A percentile compares a stretch with the other conserved stretches of the same genome.
Evolutionary conservation across 2,329 filamentous ascomycete species (phyloP).

Genomic region (Amesomyces nigricolor): DNA sequence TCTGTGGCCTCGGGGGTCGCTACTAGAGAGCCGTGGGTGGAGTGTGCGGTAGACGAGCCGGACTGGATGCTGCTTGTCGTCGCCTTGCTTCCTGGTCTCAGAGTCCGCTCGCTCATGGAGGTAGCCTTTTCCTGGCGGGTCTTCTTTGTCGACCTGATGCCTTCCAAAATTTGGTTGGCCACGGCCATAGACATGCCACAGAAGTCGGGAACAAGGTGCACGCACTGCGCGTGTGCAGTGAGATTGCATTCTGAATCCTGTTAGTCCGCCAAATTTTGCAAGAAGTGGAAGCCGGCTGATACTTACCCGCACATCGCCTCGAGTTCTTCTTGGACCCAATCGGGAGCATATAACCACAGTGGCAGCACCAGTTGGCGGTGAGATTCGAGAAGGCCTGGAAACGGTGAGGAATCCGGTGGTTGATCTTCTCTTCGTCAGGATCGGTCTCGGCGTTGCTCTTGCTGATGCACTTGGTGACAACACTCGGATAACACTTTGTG

Average conservation of each 20-base stretch:
- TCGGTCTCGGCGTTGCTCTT: constrained; percentile 98
- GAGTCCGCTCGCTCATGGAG: constrained; percentile 59
- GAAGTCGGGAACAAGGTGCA: constrained; percentile 95
- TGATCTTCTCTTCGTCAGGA: constrained; percentile 98
- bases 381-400: constrained; percentile 97
- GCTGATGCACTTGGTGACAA: constrained; percentile 99
- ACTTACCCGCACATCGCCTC: constrained; percentile 78
- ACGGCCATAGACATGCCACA: constrained; percentile 99
- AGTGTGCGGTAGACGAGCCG: constrained; percentile 17
- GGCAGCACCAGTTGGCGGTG: constrained; percentile 98
- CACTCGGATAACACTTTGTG: constrained; percentile 91
- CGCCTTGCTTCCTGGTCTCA: constrained; percentile 50
- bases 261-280: background rate
- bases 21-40: constrained; percentile 30
- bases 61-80: constrained; percentile 38
- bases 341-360: constrained; percentile 92
- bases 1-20: constrained; percentile 52
- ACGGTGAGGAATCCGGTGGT: constrained; percentile 95
- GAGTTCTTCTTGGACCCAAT: constrained; percentile 86
- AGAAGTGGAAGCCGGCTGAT: background rate
- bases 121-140: constrained; percentile 53
- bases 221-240: constrained; percentile 85
- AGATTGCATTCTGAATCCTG: constrained; percentile 72
- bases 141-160: constrained; percentile 74
- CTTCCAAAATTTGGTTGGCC: constrained; percentile 87